phyloP scores from a whole-genome alignment of 192 early-diverging fungal species.

The Bifiguratus adelaidae region DNA sequence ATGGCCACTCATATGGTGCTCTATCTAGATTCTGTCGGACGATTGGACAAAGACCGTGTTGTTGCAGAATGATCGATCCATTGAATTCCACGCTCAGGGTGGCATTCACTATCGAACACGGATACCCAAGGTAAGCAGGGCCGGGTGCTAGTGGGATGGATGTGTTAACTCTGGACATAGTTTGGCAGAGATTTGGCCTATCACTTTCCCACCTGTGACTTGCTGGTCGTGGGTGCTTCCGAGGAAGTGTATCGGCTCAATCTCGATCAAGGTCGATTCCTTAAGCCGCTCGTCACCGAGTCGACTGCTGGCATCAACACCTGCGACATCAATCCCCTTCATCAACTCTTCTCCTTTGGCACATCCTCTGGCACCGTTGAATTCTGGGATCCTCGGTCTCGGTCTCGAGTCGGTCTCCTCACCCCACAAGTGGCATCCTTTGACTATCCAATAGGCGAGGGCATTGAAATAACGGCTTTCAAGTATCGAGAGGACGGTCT shows the following conservation, averaged over 20 bases:
- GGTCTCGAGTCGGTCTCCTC: constrained; percentile 64
- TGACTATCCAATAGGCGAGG: constrained; percentile 12
- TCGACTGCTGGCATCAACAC: constrained; percentile 53
- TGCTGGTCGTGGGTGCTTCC: constrained; percentile 70
- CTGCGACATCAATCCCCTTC: constrained; percentile 76
- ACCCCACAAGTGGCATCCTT: constrained; percentile 31
- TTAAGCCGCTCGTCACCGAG: constrained; percentile 71
- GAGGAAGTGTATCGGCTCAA: constrained; percentile 86
- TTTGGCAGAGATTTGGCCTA: constrained; percentile 90
- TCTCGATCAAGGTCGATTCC: constrained; percentile 86
- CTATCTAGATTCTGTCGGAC: constrained; percentile 68
- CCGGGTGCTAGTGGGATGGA: no score
- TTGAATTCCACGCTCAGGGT: constrained; percentile 95
- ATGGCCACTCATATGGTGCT: not conserved
- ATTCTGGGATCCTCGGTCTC: constrained; percentile 90
- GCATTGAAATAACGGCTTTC: constrained; percentile 62
- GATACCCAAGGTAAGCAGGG: constrained; percentile 67
- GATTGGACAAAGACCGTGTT: constrained; percentile 97
- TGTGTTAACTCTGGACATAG: no score
- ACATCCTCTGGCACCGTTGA: constrained; percentile 79
- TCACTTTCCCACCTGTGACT: constrained; percentile 86
- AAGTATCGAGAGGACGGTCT: constrained; percentile 83
- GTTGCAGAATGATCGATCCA: constrained; percentile 78
- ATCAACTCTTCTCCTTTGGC: constrained; percentile 88
- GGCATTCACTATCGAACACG: constrained; percentile 88